Evolutionary conservation across 2,329 filamentous ascomycete species (phyloP).

Genomic region (Neonectria faginata): DNA sequence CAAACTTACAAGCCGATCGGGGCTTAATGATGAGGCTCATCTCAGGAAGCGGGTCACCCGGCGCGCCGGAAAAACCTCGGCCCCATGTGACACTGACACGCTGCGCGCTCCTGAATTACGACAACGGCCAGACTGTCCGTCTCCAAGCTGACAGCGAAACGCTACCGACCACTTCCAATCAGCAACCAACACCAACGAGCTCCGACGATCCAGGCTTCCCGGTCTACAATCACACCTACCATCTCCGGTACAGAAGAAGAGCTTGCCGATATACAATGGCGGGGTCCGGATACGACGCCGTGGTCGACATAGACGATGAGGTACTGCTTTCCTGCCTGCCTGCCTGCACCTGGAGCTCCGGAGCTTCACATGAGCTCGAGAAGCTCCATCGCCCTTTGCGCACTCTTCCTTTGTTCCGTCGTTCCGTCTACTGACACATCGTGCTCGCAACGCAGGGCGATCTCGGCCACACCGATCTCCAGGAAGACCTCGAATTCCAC

Average conservation of each 20-base stretch:
- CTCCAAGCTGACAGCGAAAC: conserved; percentile 36
- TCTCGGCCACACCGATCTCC: conserved; percentile 96
- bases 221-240: not conserved
- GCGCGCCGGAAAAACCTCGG: conserved; percentile 44
- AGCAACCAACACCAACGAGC: conserved; percentile 20
- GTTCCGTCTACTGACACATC: conserved; percentile 32
- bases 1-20: not conserved
- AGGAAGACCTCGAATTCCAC: conserved; percentile 99
- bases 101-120: conserved; percentile 47
- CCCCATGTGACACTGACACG: conserved; percentile 31
- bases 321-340: conserved; percentile 57
- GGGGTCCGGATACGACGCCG: conserved; percentile 93
- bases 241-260: conserved; percentile 4
- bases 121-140: conserved; percentile 48
- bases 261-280: conserved; percentile 67
- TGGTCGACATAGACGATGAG: conserved; percentile 97
- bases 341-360: conserved; percentile 29
- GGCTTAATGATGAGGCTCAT: conserved; percentile 10
- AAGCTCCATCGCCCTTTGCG: conserved; percentile 13
- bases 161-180: conserved; percentile 32
- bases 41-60: conserved; percentile 6
- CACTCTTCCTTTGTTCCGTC: not conserved
- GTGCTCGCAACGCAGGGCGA: conserved; percentile 75
- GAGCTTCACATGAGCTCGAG: conserved; percentile 25
- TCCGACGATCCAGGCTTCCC: not conserved